Conservation (phyloP, 345 rosid genomes). For the Camelina sativa region DNA sequence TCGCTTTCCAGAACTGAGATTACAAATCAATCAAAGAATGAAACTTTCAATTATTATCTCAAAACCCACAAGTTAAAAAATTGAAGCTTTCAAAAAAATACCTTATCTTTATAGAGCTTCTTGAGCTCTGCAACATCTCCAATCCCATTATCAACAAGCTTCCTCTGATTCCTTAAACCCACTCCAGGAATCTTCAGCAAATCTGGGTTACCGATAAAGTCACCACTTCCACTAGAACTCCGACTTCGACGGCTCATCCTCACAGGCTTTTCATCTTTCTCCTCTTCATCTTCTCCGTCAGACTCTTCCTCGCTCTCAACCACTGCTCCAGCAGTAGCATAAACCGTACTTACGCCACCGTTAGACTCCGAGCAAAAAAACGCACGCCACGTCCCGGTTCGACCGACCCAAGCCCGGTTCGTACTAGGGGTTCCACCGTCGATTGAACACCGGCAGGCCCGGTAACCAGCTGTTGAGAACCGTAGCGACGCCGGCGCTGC, state of each 20-base stretch:
- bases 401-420: no score
- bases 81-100: constrained; percentile 15
- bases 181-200: constrained; percentile 94
- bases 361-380: no score
- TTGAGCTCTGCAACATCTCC: constrained; percentile 91
- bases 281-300: constrained; percentile 35
- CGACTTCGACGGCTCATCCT: constrained; percentile 64
- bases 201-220: constrained; percentile 63
- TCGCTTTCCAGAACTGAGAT: constrained; percentile 74
- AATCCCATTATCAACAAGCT: constrained; percentile 89
- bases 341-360: no score
- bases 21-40: constrained; percentile 16
- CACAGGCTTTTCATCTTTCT: constrained; percentile 41
- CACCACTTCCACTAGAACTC: constrained; percentile 49
- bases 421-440: no score
- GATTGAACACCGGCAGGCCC: no score
- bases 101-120: constrained; percentile 91
- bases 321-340: no score
- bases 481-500: no score
- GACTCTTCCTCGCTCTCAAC: no score
- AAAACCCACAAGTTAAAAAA: constrained; percentile 12
- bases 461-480: no score
- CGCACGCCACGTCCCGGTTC: no score
- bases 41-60: neutral
- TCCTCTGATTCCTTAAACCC: constrained; percentile 89